Evolutionary conservation across 345 rosid genomes (phyloP).

Genomic region (Crucihimalaya himalaica): DNA sequence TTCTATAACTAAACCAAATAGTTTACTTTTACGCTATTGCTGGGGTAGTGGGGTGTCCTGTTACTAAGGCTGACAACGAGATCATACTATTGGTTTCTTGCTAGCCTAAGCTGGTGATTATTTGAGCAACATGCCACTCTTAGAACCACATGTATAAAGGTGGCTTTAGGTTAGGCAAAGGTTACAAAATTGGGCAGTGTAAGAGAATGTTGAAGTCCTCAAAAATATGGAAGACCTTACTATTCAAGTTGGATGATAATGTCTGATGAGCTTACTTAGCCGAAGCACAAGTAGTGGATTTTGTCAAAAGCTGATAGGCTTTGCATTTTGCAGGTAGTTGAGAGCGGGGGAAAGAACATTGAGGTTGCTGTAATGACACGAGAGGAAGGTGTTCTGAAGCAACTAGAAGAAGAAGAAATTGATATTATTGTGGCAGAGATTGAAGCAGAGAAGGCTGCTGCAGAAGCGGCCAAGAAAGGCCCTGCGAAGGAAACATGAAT

Average conservation of each 20-base stretch:
- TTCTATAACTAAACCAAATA: neutral
- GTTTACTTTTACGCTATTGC: neutral
- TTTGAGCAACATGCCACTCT: neutral
- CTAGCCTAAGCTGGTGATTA: neutral
- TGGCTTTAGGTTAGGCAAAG: conserved; percentile 8
- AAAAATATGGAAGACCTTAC: neutral
- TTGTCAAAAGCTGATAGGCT: conserved; percentile 10
- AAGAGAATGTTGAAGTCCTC: neutral
- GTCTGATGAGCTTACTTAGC: conserved; percentile 7
- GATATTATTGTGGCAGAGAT: conserved; percentile 90
- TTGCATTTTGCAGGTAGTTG: conserved; percentile 66
- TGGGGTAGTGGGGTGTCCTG: neutral
- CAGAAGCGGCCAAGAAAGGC: conserved; percentile 93
- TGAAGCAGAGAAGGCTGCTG: conserved; percentile 97
- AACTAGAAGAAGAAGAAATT: conserved; percentile 87
- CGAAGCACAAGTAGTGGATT: neutral
- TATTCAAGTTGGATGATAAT: neutral
- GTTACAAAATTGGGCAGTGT: neutral
- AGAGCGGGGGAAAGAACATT: conserved; percentile 98
- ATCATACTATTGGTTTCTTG: neutral
- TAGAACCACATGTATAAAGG: neutral
- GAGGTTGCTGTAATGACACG: conserved; percentile 93
- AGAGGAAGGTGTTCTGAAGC: conserved; percentile 64
- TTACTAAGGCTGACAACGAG: neutral
- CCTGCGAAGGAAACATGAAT: conserved; percentile 61